Evolutionary conservation across 331 rosid genomes (phyloP), one percentile per base, ranked within the genome.

Genomic region (Pyrus hybrid): DNA sequence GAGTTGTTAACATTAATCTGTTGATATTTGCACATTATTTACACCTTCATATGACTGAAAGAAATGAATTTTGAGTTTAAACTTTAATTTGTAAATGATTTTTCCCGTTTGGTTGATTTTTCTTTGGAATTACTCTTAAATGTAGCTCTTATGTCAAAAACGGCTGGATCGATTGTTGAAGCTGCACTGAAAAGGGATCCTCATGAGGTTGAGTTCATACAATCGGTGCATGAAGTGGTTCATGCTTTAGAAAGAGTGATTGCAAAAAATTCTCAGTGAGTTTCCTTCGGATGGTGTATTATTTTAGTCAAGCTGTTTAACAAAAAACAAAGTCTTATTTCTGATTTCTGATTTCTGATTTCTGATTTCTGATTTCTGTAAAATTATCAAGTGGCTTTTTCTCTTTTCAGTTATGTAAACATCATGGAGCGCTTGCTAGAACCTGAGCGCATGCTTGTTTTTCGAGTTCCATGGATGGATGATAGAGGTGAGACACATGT

Each of bases 351-450:
- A n/a, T n/a, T n/a, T n/a, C n/a, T n/a, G n/a, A n/a, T n/a, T n/a
- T n/a, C n/a, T n/a, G n/a, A 14, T 35, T 45, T 64, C 57, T 18
- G 60, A 28, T n/a, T 76, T 25, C 3, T 77, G 32, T 63, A 67
- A 68, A 71, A 67, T 62, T 63, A 73, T 56, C 18, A 30, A 63
- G 29, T 75, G 73, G 62, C 29, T 64, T 43, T 80, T 30, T 71
- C 74, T 56, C 81, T 58, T 82, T 86, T 89, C 92, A 95, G 99
- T 80, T 95, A 95, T 84, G 92, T 92, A 84, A 95, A 80, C 86
- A 95, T 95, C 79, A 92, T 95, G 97, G 99, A 92, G 92, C 97
- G 99, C 83, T 85, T 95, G 82, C 81, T 95, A 87, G 99, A 95
- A 89, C 97, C 99, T 81, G 99, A 95, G 79, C 92, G 99, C 29